Base-by-base conservation (phyloP, 2,329 filamentous ascomycete species). In the Ophiocordyceps camponoti-rufipedis region DNA sequence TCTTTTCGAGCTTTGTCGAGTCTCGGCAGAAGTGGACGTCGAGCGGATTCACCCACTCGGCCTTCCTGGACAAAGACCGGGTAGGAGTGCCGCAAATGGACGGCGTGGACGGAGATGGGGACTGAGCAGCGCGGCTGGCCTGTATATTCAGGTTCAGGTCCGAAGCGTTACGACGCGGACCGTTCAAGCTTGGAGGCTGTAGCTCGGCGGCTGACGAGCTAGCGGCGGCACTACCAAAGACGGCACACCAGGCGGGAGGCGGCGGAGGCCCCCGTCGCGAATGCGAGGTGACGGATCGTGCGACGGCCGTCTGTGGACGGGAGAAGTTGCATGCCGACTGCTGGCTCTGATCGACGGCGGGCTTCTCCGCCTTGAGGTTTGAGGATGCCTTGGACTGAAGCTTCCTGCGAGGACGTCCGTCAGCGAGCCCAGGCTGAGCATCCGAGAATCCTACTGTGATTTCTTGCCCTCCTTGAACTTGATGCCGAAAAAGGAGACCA, bases 401-500 rank as follows among this genome's bases (percentile, higher is more conserved):
- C 44, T 51, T 49, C 45, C 56, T 55, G 38, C 48, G 49, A 35
- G 52, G 16, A 23, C 23, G 5, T 23, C 23, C 23, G 33, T 38
- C 14, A 38, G 33, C 16, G 14, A 6, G 5, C 10, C 9, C 2
- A 6, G 32, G 10, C 8, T 8, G 23, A 29, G n/a, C 23, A 8
- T 13, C 9, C 5, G 40, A 13, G 46, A 7, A 35, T 48, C 58
- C 54, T 57, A 66, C 71, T 65, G 56, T n/a, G 61, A 69, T 58
- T 75, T 76, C 61, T 69, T 75, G 49, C 72, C 70, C 52, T 65
- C 64, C 44, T 71, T 70, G 48, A 75, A 62, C 55, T 69, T 74
- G 55, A 77, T 60, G 44, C 72, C 72, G 50, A 76, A 75, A 50
- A 77, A 73, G 2, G 74, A 75, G 19, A 76, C 73, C 74, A 77